Conservation (phyloP, 2,329 filamentous ascomycete genomes). For the Aspergillus aculeatus region DNA sequence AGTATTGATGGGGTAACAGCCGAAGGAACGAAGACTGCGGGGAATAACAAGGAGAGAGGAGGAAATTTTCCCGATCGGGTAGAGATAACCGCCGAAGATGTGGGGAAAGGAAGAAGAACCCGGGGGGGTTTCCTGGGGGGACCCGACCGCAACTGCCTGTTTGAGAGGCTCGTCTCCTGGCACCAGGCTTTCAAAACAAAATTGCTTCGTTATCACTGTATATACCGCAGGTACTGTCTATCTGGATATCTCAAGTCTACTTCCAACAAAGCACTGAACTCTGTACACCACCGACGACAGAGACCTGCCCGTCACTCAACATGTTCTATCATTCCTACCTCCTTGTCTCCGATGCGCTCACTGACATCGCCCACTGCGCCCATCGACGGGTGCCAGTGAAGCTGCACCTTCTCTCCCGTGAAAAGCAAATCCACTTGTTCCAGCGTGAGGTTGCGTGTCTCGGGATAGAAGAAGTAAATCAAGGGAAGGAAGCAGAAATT, state of each 20-base stretch:
- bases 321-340: slow-evolving; percentile 19
- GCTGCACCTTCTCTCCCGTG: slow-evolving; percentile 29
- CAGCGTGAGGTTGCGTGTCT: slow-evolving; percentile 32
- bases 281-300: too few species aligned
- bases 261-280: too few species aligned
- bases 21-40: background rate
- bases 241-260: too few species aligned
- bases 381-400: slow-evolving; percentile 33
- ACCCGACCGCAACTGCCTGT: too few species aligned
- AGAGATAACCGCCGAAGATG: slow-evolving; percentile 17
- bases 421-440: slow-evolving; percentile 41
- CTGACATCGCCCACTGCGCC: slow-evolving; percentile 24
- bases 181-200: background rate
- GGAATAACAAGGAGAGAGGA: background rate
- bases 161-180: too few species aligned
- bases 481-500: slow-evolving; percentile 52
- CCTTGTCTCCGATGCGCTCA: slow-evolving; percentile 19
- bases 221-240: too few species aligned
- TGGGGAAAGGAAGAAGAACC: slow-evolving; percentile 9
- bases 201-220: too few species aligned
- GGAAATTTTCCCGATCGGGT: slow-evolving; percentile 17
- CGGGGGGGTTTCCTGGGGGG: background rate
- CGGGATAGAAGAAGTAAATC: slow-evolving; percentile 45
- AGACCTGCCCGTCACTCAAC: slow-evolving; percentile 18
- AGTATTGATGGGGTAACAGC: background rate